Conservation (phyloP, 768 basidiomycete species). For the Nidularia pulvinata region DNA sequence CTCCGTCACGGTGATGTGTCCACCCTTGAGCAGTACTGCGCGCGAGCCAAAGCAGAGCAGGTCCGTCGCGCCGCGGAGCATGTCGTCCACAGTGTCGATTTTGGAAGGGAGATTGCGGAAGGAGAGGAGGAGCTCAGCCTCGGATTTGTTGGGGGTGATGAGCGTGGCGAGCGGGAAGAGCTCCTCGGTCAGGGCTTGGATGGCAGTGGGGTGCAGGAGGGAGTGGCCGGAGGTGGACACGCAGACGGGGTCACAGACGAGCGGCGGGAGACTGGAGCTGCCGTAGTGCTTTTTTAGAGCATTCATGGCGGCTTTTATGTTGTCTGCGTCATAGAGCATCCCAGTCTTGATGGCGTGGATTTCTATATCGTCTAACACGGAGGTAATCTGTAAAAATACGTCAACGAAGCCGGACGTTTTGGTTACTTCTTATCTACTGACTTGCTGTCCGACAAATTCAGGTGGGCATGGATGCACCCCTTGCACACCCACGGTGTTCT, state of each 20-base stretch:
- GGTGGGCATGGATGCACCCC: conserved; percentile 68
- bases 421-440: too few species aligned
- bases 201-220: conserved; percentile 66
- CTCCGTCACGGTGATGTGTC: conserved; percentile 56
- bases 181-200: conserved; percentile 55
- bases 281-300: conserved; percentile 41
- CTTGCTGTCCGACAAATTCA: conserved; percentile 76
- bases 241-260: conserved; percentile 90
- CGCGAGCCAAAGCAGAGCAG: conserved; percentile 47
- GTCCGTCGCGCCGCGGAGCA: conserved; percentile 55
- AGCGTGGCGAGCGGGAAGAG: conserved; percentile 72
- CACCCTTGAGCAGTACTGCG: conserved; percentile 84
- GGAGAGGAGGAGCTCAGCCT: conserved; percentile 71
- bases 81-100: conserved; percentile 52
- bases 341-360: conserved; percentile 84
- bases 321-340: conserved; percentile 74
- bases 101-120: conserved; percentile 16
- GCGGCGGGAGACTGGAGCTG: conserved; percentile 32
- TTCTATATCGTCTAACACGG: conserved; percentile 72
- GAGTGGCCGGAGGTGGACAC: conserved; percentile 89
- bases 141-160: conserved; percentile 85
- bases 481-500: conserved; percentile 87
- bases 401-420: too few species aligned
- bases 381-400: conserved; percentile 65
- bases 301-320: conserved; percentile 47